A percentile compares a stretch with the other conserved stretches of the same genome.
Evolutionary conservation across 1,284 basidiomycete species (phyloP).

Genomic region (Boletus albobrunnescens): DNA sequence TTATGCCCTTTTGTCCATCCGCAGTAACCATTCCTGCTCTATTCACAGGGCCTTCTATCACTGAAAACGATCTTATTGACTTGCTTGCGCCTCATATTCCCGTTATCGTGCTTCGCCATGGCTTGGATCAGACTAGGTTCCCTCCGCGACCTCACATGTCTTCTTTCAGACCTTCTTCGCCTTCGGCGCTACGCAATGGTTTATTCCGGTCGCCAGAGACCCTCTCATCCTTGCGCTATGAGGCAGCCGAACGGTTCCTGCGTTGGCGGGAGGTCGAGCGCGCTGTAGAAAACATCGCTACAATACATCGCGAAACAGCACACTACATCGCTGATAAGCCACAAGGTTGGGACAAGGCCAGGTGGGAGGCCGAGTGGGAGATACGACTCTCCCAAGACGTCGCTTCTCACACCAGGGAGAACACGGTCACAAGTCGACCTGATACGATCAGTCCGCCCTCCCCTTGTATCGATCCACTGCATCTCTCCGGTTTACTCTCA

Average conservation of each 20-base stretch:
- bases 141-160: slow-evolving; percentile 41
- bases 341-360: slow-evolving; percentile 50
- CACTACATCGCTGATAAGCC: slow-evolving; percentile 21
- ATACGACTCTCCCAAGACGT: slow-evolving; percentile 54
- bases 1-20: neutral
- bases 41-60: slow-evolving; percentile 29
- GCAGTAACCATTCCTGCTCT: neutral
- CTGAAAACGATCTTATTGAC: slow-evolving; percentile 48
- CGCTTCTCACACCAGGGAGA: slow-evolving; percentile 40
- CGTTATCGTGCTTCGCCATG: slow-evolving; percentile 47
- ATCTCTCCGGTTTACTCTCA: slow-evolving; percentile 44
- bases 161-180: slow-evolving; percentile 48
- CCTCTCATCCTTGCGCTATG: slow-evolving; percentile 50
- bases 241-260: slow-evolving; percentile 65
- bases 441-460: slow-evolving; percentile 8
- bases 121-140: slow-evolving; percentile 28
- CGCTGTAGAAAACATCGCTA: slow-evolving; percentile 38
- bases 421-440: slow-evolving; percentile 17
- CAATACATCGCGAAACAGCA: slow-evolving; percentile 26
- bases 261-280: slow-evolving; percentile 66
- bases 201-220: slow-evolving; percentile 61
- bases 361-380: slow-evolving; percentile 65
- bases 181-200: slow-evolving; percentile 50
- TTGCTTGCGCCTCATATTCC: slow-evolving; percentile 53
- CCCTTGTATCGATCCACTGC: slow-evolving; percentile 43